Evolutionary conservation across 345 rosid species (phyloP).

Genomic region (Sisymbrium irio): DNA sequence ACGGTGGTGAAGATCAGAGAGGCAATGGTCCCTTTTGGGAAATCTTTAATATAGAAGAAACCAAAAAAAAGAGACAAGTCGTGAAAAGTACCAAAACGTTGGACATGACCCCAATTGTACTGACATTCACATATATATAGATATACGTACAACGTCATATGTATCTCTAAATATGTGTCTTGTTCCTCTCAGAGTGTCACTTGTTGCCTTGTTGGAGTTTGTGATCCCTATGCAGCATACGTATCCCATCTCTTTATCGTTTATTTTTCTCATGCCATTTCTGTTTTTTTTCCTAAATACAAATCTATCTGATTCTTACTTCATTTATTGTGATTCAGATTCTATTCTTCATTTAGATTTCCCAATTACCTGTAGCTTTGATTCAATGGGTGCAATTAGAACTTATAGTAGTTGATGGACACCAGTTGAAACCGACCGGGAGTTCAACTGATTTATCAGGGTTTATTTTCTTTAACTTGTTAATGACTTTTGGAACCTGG

Average conservation of each 20-base stretch:
- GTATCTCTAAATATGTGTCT: conserved; percentile 11
- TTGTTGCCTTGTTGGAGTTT: conserved; percentile 10
- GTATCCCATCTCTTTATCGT: conserved; percentile 36
- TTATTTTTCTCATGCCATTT: conserved; percentile 33
- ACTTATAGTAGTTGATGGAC: conserved; percentile 12
- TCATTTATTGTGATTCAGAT: conserved; percentile 25
- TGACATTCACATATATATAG: conserved; percentile 21
- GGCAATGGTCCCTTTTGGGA: conserved; percentile 33
- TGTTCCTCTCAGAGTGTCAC: conserved; percentile 29
- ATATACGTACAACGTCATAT: conserved; percentile 14
- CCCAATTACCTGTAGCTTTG: conserved; percentile 13
- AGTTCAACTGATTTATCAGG: neutral
- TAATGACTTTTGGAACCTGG: neutral
- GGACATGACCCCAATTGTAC: conserved; percentile 30
- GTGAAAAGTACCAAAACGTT: conserved; percentile 35
- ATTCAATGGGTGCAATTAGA: conserved; percentile 27
- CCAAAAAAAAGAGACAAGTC: conserved; percentile 29
- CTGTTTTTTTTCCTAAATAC: conserved; percentile 17
- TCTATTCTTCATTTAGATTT: conserved; percentile 15
- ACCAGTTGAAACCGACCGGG: neutral
- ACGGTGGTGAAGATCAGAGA: conserved; percentile 29
- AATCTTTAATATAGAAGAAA: conserved; percentile 17
- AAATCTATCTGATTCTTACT: conserved; percentile 20
- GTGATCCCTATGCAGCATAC: conserved; percentile 36
- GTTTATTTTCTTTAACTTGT: neutral